These are phyloP conservation scores for Curvularia hawaiiensis DNA, from an alignment of 2,329 filamentous ascomycete genomes.

Conservation along the genomic window DNA sequence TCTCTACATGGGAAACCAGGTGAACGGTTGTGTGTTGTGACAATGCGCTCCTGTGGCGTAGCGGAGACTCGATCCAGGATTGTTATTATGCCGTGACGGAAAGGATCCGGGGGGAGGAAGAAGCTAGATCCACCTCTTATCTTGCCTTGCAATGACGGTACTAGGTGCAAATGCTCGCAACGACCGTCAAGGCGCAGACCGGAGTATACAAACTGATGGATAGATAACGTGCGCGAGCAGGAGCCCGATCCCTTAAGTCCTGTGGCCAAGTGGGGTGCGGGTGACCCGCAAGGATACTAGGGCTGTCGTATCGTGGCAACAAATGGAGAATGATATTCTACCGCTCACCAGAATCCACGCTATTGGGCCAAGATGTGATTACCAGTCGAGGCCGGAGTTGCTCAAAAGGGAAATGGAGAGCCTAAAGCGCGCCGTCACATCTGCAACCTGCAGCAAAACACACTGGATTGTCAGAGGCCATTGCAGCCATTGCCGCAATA, in stretches of 20 bases:
- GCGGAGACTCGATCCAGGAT: conserved; percentile 30
- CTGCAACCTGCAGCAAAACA: conserved; percentile 31
- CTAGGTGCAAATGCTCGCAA: conserved; percentile 18
- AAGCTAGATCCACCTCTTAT: conserved; percentile 31
- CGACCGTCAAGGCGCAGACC: conserved; percentile 6
- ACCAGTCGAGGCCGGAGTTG: conserved; percentile 30
- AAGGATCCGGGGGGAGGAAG: conserved; percentile 28
- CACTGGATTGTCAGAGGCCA: conserved; percentile 25
- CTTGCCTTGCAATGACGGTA: conserved; percentile 16
- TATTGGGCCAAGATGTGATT: conserved; percentile 50
- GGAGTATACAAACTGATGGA: conserved; percentile 18
- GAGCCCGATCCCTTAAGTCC: conserved; percentile 42
- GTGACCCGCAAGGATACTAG: conserved; percentile 38
- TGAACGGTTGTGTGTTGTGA: conserved; percentile 29
- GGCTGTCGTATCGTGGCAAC: conserved; percentile 37
- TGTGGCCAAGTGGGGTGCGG: conserved; percentile 35
- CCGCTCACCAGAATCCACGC: conserved; percentile 40
- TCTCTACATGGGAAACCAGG: conserved; percentile 42
- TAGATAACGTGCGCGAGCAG: conserved; percentile 36
- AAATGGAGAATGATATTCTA: conserved; percentile 45
- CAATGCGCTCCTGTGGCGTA: conserved; percentile 41
- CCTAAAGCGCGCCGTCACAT: conserved; percentile 35
- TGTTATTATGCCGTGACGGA: conserved; percentile 25
- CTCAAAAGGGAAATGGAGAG: conserved; percentile 30
- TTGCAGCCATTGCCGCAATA: conserved; percentile 19